These are phyloP conservation scores for Phytophthora crassamura DNA, from an alignment of 352 stramenopile species.

Conservation along the genomic window DNA sequence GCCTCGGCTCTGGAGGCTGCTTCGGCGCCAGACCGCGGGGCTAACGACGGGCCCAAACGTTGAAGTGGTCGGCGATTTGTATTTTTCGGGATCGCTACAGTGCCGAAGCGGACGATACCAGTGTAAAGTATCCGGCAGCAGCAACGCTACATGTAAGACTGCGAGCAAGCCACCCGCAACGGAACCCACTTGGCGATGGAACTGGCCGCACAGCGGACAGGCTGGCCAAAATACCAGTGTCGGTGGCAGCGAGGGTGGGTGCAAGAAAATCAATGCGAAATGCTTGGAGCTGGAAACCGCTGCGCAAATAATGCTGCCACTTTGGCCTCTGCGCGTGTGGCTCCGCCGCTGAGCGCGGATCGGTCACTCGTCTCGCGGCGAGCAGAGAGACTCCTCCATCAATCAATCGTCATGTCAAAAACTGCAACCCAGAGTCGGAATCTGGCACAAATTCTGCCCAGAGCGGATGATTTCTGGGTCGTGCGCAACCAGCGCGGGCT, in stretches of 20 bases:
- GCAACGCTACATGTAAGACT: too few relatives aligned
- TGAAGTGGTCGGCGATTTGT: slow-evolving; percentile 33
- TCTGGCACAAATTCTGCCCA: slow-evolving; percentile 10
- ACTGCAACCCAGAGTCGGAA: slow-evolving; percentile 15
- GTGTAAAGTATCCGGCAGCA: neutral
- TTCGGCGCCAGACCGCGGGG: slow-evolving; percentile 13
- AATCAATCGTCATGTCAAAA: slow-evolving; percentile 29
- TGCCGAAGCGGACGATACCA: neutral
- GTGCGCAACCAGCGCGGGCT: slow-evolving; percentile 15
- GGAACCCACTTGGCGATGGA: too few relatives aligned
- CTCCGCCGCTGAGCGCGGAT: too few relatives aligned
- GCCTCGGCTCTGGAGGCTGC: slow-evolving; percentile 14
- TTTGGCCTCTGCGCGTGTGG: too few relatives aligned
- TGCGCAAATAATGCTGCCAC: too few relatives aligned
- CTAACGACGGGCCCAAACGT: slow-evolving; percentile 14
- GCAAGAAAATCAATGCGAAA: too few relatives aligned
- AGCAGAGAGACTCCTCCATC: neutral
- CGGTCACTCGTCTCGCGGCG: too few relatives aligned
- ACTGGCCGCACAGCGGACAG: too few relatives aligned
- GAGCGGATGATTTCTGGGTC: slow-evolving; percentile 41
- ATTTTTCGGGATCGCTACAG: slow-evolving; percentile 2
- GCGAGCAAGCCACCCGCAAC: too few relatives aligned
- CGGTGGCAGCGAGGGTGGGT: too few relatives aligned
- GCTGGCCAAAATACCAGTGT: too few relatives aligned
- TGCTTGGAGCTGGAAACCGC: too few relatives aligned